Base-by-base conservation (phyloP, 73 alveolate genomes). In the Uronychia binucleata region DNA sequence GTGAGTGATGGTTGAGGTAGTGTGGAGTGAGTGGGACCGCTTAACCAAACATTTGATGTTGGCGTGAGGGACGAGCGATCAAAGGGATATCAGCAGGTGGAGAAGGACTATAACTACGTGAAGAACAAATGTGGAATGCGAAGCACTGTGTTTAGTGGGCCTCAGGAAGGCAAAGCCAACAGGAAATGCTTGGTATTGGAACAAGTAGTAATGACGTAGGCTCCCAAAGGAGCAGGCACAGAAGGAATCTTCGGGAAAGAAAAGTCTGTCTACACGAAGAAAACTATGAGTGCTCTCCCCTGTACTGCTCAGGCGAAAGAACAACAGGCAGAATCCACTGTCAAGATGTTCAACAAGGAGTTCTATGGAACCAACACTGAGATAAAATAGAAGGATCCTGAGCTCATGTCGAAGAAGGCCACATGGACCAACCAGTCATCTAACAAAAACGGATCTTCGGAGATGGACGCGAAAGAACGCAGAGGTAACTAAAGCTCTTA, bases 81-180 rank as follows among this genome's bases (percentile, higher is more conserved):
- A n/a, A n/a, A n/a, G n/a, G n/a, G n/a, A n/a, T n/a, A n/a, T n/a
- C n/a, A n/a, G n/a, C n/a, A 83, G 78, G 19, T 78, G 1, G 90
- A 75, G 59, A 58, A 82, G 14, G 84, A 81, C 60, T 33, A 74
- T 19, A 30, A 75, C 59, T 30, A 33, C 8, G 25, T 74, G 30
- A 74, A 82, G 57, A 26, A 33, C 19, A 82, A 83, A 59, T 76
- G 34, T 26, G 75, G 75, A 46, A 59, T 81, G 90, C 0, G 27
- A 28, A 75, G 85, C 27, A 75, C 90, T n/a, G 90, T 83, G 34
- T 83, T 83, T 76, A 85, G 26, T 14, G 85, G 85, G 28, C 85
- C 90, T 27, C 74, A 27, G n/a, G 30, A 1, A 13, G 85, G 75
- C 26, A 14, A 74, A 34, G 26, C 60, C 31, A 74, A 27, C 5